Evolutionary conservation across 176 grass and related monocot species (phyloP), one percentile per base, ranked within the genome.

Genomic region (Leersia perrieri): DNA sequence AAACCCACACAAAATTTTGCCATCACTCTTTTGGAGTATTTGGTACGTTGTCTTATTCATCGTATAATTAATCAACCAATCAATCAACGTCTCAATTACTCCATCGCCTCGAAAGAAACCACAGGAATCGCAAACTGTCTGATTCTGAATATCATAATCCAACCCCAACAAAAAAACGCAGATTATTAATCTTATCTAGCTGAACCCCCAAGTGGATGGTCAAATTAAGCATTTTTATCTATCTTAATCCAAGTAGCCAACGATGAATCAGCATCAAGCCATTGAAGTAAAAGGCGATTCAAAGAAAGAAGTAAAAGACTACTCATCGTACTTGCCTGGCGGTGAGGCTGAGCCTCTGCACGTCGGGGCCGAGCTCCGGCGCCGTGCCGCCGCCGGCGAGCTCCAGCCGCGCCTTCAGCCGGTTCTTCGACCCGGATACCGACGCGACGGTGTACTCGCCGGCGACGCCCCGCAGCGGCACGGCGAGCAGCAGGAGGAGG

Each of bases 391-490:
- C 33, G 35, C 68, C 85, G 66, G 74, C 83, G 28, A 97, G 67
- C 61, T 60, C 74, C 63, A 97, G 80, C 83, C 62, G 51, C 16
- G 83, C 91, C 36, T 66, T 80, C 77, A 97, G 76, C 80, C 3
- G 45, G 41, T 30, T 77, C 75, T 18, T 62, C 44, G 25, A 61
- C 36, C 25, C 0, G 57, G 33, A 12, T 20, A 77, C 23, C 18
- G 87, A 87, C 15, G 7, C 45, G 39, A 94, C 76, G 63, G 63
- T 32, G 80, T 97, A 97, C 16, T 85, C 94, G 12, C 13, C 36
- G 2, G 3, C 42, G 29, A 45, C 62, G 47, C 26, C 68, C 20
- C 11, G 2, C 41, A 62, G 16, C 49, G 6, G 12, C 30, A 26
- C 40, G 28, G 68, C 1, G 33, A 55, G 62, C 70, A 30, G 65